These are phyloP conservation scores for Pecoramyces ruminantium DNA, from an alignment of 192 early-diverging fungal species.

Conservation along the genomic window DNA sequence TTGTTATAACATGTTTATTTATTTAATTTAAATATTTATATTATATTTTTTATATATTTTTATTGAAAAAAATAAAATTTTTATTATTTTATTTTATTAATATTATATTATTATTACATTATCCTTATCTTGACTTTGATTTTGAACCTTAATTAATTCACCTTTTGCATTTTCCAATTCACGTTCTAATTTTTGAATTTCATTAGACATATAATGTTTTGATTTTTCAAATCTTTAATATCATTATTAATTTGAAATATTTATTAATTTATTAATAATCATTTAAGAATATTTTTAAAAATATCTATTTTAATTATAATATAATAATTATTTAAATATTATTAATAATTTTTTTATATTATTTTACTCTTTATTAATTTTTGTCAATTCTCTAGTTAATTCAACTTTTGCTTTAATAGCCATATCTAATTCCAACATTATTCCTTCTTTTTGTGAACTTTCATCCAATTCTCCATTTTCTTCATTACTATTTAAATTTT, in stretches of 20 bases:
- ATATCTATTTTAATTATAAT: no score
- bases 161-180: neutral
- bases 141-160: neutral
- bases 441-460: neutral
- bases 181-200: neutral
- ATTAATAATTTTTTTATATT: no score
- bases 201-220: neutral
- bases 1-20: no score
- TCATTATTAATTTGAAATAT: no score
- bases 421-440: neutral
- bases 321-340: no score
- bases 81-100: no score
- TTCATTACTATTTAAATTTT: neutral
- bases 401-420: neutral
- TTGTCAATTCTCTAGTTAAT: neutral
- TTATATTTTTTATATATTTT: neutral
- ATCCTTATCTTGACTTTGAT: neutral
- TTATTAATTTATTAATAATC: no score
- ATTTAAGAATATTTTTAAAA: no score
- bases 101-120: no score
- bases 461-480: neutral
- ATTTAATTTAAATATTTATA: neutral
- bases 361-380: neutral
- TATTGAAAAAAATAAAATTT: no score
- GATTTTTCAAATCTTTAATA: neutral